These are phyloP conservation scores for Echinochloa phyllopogon DNA, from an alignment of 176 grass and related monocot genomes.

Conservation along the genomic window DNA sequence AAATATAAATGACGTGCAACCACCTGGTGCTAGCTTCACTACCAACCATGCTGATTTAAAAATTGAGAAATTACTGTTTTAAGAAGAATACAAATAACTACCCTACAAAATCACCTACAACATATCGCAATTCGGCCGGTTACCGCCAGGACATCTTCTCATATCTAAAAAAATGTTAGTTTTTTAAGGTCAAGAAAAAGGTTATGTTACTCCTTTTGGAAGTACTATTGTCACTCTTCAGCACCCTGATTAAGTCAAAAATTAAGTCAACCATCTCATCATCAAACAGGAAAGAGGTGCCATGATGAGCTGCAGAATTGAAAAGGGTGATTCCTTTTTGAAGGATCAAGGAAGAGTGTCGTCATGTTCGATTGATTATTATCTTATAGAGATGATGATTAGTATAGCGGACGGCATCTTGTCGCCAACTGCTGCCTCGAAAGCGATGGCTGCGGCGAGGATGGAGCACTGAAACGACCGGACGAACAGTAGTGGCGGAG, in stretches of 20 bases:
- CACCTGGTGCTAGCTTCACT: background rate
- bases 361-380: background rate
- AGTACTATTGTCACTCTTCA: background rate
- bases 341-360: background rate
- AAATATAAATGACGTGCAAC: background rate
- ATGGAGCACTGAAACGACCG: background rate
- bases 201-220: background rate
- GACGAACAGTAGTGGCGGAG: background rate
- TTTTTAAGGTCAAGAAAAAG: background rate
- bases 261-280: background rate
- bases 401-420: conserved; percentile 11
- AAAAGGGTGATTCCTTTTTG: background rate
- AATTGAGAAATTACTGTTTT: background rate
- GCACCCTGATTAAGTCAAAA: background rate
- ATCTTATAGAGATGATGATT: background rate
- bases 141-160: background rate
- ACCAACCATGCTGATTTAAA: background rate
- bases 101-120: background rate
- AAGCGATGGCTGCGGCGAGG: conserved; percentile 6
- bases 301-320: background rate
- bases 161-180: background rate
- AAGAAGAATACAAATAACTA: background rate
- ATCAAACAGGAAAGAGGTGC: background rate
- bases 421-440: background rate
- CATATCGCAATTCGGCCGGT: background rate